A percentile compares a stretch with the other conserved stretches of the same genome.
These are phyloP conservation scores for Cadophora sp. DNA, from an alignment of 2,329 filamentous ascomycete genomes.

Conservation along the genomic window DNA sequence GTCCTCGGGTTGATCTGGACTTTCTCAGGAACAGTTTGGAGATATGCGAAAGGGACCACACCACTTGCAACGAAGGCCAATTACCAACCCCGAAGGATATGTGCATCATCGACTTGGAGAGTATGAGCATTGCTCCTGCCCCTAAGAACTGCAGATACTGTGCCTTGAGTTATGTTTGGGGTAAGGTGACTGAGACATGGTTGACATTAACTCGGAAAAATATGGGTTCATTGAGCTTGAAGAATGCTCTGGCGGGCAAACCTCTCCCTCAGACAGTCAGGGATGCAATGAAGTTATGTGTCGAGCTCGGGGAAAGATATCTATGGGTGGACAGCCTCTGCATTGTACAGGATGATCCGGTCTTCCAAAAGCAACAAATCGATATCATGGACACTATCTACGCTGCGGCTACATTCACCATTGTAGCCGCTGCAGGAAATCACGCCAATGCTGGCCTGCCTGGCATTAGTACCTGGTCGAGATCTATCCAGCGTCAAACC, in stretches of 20 bases:
- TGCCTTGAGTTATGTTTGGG: constrained; percentile 26
- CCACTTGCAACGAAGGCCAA: background rate
- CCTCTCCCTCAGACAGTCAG: constrained; percentile 13
- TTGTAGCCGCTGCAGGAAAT: constrained; percentile 16
- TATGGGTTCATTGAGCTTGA: background rate
- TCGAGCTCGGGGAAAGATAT: constrained; percentile 15
- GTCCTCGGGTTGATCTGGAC: constrained; percentile 3
- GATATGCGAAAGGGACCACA: background rate
- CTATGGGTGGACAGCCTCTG: constrained; percentile 20
- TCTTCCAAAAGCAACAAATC: constrained; percentile 18
- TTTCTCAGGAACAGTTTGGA: constrained; percentile 12
- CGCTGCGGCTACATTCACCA: constrained; percentile 19
- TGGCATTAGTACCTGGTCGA: constrained; percentile 16
- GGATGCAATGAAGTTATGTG: constrained; percentile 23
- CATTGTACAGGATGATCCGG: constrained; percentile 18
- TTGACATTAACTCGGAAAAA: constrained; percentile 16
- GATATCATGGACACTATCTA: constrained; percentile 23
- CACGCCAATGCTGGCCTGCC: constrained; percentile 20
- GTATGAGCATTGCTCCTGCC: constrained; percentile 13
- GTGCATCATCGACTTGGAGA: constrained; percentile 15
- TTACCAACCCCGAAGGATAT: constrained; percentile 10
- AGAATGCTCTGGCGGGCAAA: background rate
- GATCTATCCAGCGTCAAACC: constrained; percentile 14
- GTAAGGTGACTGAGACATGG: constrained; percentile 14
- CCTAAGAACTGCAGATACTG: constrained; percentile 20